Evolutionary conservation across 805 yeast species (phyloP), one percentile per base, ranked within the genome.

Genomic region (Barnettozyma sucrosica): DNA sequence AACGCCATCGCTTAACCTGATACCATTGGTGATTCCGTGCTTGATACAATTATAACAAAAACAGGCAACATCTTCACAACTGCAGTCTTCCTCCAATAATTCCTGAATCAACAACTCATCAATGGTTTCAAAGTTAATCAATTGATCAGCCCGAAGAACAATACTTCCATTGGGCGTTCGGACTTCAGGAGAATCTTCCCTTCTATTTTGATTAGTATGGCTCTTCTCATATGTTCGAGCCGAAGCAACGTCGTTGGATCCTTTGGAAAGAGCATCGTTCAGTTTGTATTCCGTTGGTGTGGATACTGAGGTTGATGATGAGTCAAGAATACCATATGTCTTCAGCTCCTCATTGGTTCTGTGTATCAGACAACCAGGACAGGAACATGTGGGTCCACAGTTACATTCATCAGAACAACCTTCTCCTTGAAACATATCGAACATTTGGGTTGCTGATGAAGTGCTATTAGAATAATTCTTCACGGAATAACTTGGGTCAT

Each of bases 351-450:
- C 59, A 21, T 54, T 58, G 0, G 60, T 56, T 47, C 63, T 49
- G 46, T 61, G 65, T 2, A 61, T 50, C 24, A 59, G 42, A 47
- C 65, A 61, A 2, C 60, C 59, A 13, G 55, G 59, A 46, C 65
- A 61, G 0, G 46, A 18, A 49, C 65, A 61, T 3, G 48, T 46
- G 4, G 55, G 53, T 1, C 63, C 64, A 58, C 65, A 61, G 10
- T 49, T 21, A 54, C 65, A 61, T 38, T 51, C 57, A 8, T 43
- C 51, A 5, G 61, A 51, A 43, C 65, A 61, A 6, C 62, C 63
- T 9, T 50, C 48, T 1, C 58, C 34, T 4, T 51, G 19, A 11
- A 58, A 46, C 50, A 59, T 52, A 25, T 59, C 59, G 34, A 49
- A 59, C 4, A 52, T 37, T 18, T 45, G 39, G 19, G 50, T 37